Conservation (phyloP, 208 protist genomes). For the Leishmania aethiopica region DNA sequence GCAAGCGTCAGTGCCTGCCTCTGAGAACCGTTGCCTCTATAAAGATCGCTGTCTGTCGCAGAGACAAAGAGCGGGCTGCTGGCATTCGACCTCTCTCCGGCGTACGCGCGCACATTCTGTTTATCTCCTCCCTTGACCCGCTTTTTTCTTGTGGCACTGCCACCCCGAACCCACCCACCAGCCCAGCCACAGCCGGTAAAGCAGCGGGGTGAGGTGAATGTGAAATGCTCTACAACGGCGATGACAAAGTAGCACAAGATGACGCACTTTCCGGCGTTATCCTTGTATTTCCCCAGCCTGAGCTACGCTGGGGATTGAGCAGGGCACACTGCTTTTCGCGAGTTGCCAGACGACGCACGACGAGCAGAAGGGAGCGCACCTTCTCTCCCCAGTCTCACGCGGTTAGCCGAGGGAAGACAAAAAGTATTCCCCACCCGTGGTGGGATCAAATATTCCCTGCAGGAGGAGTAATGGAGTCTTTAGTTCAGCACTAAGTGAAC, state of each 20-base stretch:
- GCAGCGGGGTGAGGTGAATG: no score
- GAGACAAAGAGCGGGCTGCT: not conserved
- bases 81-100: no score
- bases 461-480: slow-evolving; percentile 66
- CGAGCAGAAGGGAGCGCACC: not conserved
- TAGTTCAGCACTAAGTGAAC: slow-evolving; percentile 75
- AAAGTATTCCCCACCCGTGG: slow-evolving; percentile 38
- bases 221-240: no score
- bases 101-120: no score
- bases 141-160: no score
- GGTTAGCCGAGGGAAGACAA: not conserved
- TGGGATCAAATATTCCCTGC: slow-evolving; percentile 57
- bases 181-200: no score
- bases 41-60: not conserved
- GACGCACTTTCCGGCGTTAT: not conserved
- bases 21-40: not conserved
- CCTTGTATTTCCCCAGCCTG: no score
- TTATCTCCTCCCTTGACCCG: no score
- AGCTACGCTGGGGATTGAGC: no score
- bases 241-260: no score
- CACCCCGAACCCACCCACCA: no score
- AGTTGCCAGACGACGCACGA: not conserved
- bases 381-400: not conserved
- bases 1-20: not conserved
- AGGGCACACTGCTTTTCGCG: no score